Evolutionary conservation across 2,329 filamentous ascomycete species (phyloP).

Genomic region (Colletotrichum musae): DNA sequence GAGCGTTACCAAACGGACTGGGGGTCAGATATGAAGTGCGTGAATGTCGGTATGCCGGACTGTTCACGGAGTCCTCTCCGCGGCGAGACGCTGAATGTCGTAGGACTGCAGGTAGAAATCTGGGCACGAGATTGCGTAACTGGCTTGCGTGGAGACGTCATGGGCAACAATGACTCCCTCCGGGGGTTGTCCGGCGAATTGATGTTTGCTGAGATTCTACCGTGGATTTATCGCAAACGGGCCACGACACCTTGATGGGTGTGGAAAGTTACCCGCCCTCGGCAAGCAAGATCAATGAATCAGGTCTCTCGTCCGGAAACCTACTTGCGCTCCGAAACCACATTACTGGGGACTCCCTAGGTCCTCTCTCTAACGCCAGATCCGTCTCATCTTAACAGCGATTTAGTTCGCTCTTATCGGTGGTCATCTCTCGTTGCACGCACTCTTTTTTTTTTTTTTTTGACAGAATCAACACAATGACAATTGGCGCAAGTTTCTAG

Average conservation of each 20-base stretch:
- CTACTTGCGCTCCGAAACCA: constrained; percentile 4
- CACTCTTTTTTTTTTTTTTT: not conserved
- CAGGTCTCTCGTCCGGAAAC: not conserved
- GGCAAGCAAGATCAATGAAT: not conserved
- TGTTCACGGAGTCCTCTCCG: not conserved
- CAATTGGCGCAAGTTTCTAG: not conserved
- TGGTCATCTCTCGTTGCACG: not conserved
- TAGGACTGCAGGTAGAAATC: not conserved
- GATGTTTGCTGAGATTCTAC: no score
- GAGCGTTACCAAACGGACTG: constrained; percentile 1
- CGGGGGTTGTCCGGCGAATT: no score
- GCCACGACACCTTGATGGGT: no score
- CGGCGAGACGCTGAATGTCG: not conserved
- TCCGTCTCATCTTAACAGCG: constrained; percentile 14
- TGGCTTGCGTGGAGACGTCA: no score
- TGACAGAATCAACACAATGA: not conserved
- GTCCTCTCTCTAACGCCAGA: not conserved
- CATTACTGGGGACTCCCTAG: constrained; percentile 1
- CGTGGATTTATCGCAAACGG: no score
- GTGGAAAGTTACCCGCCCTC: no score
- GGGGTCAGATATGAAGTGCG: constrained; percentile 10
- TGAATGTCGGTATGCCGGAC: not conserved
- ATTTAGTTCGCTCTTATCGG: not conserved
- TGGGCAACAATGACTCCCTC: no score
- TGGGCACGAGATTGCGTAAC: no score